Conservation (phyloP, 2,329 filamentous ascomycete species). For the Monilinia laxa region DNA sequence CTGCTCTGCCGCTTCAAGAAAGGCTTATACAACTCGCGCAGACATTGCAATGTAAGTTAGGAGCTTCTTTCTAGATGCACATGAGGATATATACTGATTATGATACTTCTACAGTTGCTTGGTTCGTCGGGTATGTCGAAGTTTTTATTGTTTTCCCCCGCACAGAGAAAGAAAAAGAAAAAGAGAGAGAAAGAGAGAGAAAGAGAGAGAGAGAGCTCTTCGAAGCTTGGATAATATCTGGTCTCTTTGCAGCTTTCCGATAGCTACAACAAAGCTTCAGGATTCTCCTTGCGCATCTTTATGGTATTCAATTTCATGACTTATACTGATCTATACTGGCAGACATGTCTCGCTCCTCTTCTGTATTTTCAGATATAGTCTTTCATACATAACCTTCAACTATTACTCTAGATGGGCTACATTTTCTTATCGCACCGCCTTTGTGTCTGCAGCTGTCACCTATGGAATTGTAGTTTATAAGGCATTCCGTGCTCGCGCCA, state of each 20-base stretch:
- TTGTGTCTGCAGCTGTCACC: conserved; percentile 83
- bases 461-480: conserved; percentile 99
- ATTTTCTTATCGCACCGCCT: conserved; percentile 86
- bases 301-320: not conserved
- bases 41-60: conserved; percentile 82
- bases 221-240: conserved; percentile 24
- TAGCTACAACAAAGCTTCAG: conserved; percentile 17
- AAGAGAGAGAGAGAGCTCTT: not conserved
- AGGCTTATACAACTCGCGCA: conserved; percentile 76
- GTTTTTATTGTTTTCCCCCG: conserved; percentile 22
- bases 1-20: conserved; percentile 41
- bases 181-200: conserved; percentile 11
- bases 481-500: conserved; percentile 82
- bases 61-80: conserved; percentile 34
- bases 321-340: conserved; percentile 27
- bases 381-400: conserved; percentile 90
- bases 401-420: conserved; percentile 73
- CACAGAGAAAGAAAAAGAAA: not conserved
- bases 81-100: conserved; percentile 25
- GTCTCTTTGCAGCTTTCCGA: not conserved
- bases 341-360: conserved; percentile 87
- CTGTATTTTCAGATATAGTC: conserved; percentile 74
- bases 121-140: conserved; percentile 74
- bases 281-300: conserved; percentile 28
- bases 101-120: conserved; percentile 57